These are phyloP conservation scores for Lipomyces mesembrius DNA, from an alignment of 805 yeast genomes.

Conservation along the genomic window DNA sequence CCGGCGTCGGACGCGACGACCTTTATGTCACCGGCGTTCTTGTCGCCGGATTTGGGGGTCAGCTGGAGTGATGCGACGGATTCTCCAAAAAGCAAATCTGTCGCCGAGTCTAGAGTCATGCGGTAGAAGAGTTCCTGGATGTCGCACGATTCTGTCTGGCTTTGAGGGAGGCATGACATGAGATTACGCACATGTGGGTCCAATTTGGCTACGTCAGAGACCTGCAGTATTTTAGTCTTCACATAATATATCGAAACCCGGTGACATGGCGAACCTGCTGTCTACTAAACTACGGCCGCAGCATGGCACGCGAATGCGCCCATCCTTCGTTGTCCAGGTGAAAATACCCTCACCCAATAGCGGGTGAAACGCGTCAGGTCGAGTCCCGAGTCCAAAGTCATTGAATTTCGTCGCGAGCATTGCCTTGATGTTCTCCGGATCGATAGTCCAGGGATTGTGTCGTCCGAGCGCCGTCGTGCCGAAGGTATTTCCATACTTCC, in stretches of 20 bases:
- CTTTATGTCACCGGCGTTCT: neutral
- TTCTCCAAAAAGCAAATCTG: constrained; percentile 47
- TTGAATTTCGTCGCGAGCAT: constrained; percentile 45
- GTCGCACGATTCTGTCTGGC: constrained; percentile 38
- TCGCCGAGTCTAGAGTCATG: constrained; percentile 46
- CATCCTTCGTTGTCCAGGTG: constrained; percentile 47
- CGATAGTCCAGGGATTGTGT: constrained; percentile 28
- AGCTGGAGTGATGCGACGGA: constrained; percentile 39
- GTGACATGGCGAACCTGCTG: constrained; percentile 40
- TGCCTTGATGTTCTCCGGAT: constrained; percentile 46
- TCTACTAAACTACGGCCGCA: constrained; percentile 47
- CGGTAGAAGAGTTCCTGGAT: constrained; percentile 43
- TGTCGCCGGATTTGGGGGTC: constrained; percentile 12
- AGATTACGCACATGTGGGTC: constrained; percentile 42
- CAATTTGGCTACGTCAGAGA: constrained; percentile 40
- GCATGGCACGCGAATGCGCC: constrained; percentile 47
- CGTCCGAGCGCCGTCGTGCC: constrained; percentile 10
- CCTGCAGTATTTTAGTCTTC: constrained; percentile 6
- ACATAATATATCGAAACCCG: neutral
- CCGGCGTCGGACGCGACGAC: constrained; percentile 29
- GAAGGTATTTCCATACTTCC: neutral
- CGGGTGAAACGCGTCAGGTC: constrained; percentile 42
- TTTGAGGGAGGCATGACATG: constrained; percentile 25
- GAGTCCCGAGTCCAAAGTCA: constrained; percentile 43
- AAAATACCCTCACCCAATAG: constrained; percentile 48